phyloP scores from a whole-genome alignment of 768 basidiomycete genomes.

The Saitozyma sp. region DNA sequence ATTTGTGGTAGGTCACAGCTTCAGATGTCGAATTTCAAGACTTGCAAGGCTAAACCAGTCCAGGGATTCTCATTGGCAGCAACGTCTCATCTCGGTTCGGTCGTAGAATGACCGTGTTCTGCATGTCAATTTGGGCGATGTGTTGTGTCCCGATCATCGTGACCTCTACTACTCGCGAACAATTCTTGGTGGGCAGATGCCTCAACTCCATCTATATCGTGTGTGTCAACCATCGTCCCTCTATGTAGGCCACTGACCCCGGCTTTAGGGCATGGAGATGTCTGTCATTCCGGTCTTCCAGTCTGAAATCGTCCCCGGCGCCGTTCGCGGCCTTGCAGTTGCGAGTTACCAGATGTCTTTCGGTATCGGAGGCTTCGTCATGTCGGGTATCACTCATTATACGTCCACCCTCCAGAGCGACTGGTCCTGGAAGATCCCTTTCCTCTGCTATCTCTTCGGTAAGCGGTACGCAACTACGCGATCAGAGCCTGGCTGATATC shows the following conservation, averaged over 20 bases:
- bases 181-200: slow-evolving; percentile 1
- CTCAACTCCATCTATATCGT: slow-evolving; percentile 7
- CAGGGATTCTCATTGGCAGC: slow-evolving; percentile 2
- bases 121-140: slow-evolving; percentile 8
- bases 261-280: slow-evolving; percentile 10
- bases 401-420: not conserved
- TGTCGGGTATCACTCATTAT: not conserved
- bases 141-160: slow-evolving; percentile 4
- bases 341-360: slow-evolving; percentile 7
- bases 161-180: not conserved
- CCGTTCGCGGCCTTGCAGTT: slow-evolving; percentile 3
- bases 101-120: slow-evolving; percentile 3
- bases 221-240: too few species aligned
- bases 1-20: too few species aligned
- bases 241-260: too few species aligned
- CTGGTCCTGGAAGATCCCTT: slow-evolving; percentile 3
- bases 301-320: slow-evolving; percentile 6
- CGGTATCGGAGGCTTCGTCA: slow-evolving; percentile 3
- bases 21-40: too few species aligned
- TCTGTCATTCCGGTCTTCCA: slow-evolving; percentile 6
- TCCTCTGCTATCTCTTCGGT: slow-evolving; percentile 3
- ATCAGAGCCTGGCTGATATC: not conserved
- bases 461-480: not conserved
- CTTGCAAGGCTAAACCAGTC: too few species aligned
- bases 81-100: slow-evolving; percentile 4